Evolutionary conservation across 352 stramenopile species (phyloP), one percentile per base, ranked within the genome.

Genomic region (Detonula confervacea): DNA sequence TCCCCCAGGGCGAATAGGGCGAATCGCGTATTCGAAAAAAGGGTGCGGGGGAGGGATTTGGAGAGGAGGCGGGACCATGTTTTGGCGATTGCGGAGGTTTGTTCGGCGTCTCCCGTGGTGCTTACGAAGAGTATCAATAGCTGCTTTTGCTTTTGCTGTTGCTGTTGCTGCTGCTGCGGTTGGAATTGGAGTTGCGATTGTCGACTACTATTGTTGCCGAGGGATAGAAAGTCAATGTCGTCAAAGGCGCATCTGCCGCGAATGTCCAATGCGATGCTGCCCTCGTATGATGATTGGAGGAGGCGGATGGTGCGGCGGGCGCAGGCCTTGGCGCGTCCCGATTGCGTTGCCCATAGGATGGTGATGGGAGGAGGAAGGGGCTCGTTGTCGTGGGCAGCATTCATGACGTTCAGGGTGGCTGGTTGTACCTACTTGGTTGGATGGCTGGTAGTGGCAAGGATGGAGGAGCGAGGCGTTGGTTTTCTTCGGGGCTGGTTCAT

Each of bases 21-120:
- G 72, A 92, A 94, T 65, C 57, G 25, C 11, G 77, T 22, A 6
- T 78, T 51, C 29, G 65, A n/a, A 37, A 93, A 87, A 0, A 76
- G 22, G 9, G 73, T 68, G 1, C 56, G 16, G 5, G 81, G 69
- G 4, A 92, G 57, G 1, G 86, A 90, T 77, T 87, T 91, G 5
- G 79, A 81, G 0, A 93, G 67, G 6, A 93, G 75, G 27, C 51
- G 29, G 18, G 80, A 77, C 88, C 88, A 93, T 12, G 84, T 91
- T n/a, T 77, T 29, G 30, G 57, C 46, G 35, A 93, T 92, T 46
- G 73, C 70, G 71, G 89, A 72, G 49, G 75, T 84, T 61, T 91
- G 81, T 73, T 92, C 88, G 12, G 79, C 88, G 69, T 93, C 88
- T 60, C 88, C 88, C 0, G 88, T 93, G 16, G 88, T 93, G 54